Base-by-base conservation (phyloP, 148 eudicot species). In the Heliamphora exappendiculata region DNA sequence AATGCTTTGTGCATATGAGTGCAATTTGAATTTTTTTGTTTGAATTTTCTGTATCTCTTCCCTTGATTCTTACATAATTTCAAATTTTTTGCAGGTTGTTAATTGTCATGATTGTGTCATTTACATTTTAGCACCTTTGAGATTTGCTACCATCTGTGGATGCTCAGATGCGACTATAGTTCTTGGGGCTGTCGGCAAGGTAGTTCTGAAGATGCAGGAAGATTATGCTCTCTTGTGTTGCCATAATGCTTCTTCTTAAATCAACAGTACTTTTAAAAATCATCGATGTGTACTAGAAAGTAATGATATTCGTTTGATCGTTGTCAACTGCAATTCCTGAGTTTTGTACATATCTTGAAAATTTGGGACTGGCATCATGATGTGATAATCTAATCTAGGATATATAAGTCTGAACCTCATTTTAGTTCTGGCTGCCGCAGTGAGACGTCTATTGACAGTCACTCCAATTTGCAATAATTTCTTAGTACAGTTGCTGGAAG, bases 161-260 rank as follows among this genome's bases (percentile, higher is more conserved):
- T 94, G 96, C 86, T 94, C 98, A 69, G 98, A 94, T 84, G 87
- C 97, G 28, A 94, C 98, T 70, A 86, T 94, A 70, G 87, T 94
- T 79, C 89, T 94, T 53, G 98, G 98, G 65, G 98, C 98, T 45
- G 91, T 94, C 77, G 97, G 98, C 84, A 94, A 94, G 98, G 98
- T 91, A 84, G 74, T 81, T 47, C 33, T 28, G 20, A 58, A 19
- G 33, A 22, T 57, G 39, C n/a, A 11, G n/a, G n/a, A 63, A 31
- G 39, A 16, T 63, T 12, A 63, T 63, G 41, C 41, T 34, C 67
- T 63, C 41, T 63, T 63, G 24, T 71, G 42, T 71, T 51, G 44
- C 44, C 9, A 31, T 50, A 50, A 9, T 71, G 44, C 51, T 45
- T 16, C 17, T 71, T 51, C 26, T 49, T 70, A 28, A 24, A 49